These are phyloP conservation scores for Rhinocladiella similis DNA, from an alignment of 2,329 filamentous ascomycete genomes.

Conservation along the genomic window DNA sequence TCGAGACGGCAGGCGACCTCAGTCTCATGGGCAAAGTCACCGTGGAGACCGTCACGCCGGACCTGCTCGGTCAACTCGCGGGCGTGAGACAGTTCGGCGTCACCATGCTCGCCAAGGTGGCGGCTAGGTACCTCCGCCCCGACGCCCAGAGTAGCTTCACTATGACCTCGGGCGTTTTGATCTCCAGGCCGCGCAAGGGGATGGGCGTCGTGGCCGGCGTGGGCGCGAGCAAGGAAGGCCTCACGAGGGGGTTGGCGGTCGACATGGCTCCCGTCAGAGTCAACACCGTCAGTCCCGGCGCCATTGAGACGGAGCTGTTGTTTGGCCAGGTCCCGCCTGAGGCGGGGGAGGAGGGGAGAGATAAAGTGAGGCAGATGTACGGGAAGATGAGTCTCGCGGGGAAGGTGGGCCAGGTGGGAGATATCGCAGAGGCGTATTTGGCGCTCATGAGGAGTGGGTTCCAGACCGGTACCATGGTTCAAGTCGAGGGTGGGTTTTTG, in stretches of 20 bases:
- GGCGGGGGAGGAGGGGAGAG: neutral
- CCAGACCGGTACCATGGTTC: constrained; percentile 37
- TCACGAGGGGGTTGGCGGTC: constrained; percentile 40
- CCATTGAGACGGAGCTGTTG: constrained; percentile 43
- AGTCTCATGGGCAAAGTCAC: constrained; percentile 32
- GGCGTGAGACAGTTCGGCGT: constrained; percentile 39
- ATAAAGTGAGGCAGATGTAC: constrained; percentile 19
- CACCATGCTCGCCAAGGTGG: constrained; percentile 43
- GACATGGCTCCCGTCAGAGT: constrained; percentile 45
- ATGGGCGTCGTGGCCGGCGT: constrained; percentile 35
- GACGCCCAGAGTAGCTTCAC: constrained; percentile 38
- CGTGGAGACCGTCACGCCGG: constrained; percentile 32
- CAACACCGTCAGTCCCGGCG: constrained; percentile 44
- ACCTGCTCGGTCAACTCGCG: constrained; percentile 26
- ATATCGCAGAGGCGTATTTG: constrained; percentile 47
- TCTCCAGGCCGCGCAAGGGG: constrained; percentile 36
- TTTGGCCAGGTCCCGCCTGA: constrained; percentile 25
- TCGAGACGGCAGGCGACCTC: constrained; percentile 52
- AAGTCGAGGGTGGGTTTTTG: constrained; percentile 40
- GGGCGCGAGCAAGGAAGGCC: constrained; percentile 33
- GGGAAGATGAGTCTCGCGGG: constrained; percentile 26
- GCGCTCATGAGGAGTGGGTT: constrained; percentile 47
- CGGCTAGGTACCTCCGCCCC: constrained; percentile 37
- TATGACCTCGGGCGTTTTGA: constrained; percentile 41
- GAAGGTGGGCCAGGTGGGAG: constrained; percentile 34